These are phyloP conservation scores for Fusarium keratoplasticum DNA, from an alignment of 2,329 filamentous ascomycete species.

Conservation along the genomic window DNA sequence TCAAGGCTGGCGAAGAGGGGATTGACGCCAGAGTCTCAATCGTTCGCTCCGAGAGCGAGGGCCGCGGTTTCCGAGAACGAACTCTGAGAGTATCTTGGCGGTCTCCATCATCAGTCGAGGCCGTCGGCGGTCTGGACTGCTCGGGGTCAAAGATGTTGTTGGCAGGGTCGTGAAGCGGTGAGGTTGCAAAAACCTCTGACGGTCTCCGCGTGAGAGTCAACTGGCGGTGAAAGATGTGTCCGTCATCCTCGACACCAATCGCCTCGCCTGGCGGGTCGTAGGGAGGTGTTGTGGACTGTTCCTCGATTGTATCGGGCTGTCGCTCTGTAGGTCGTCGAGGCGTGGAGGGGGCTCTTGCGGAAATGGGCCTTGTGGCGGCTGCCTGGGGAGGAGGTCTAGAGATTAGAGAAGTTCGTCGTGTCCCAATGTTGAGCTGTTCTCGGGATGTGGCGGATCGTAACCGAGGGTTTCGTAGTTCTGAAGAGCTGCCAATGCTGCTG, in stretches of 20 bases:
- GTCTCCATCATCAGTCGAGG: conserved; percentile 38
- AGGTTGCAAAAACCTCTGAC: conserved; percentile 43
- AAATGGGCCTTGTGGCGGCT: conserved; percentile 29
- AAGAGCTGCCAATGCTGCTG: conserved; percentile 28
- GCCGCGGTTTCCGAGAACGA: conserved; percentile 49
- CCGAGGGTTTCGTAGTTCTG: conserved; percentile 53
- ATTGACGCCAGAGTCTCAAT: conserved; percentile 85
- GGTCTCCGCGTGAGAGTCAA: conserved; percentile 48
- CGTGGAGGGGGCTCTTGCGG: conserved; percentile 33
- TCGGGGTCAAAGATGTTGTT: conserved; percentile 35
- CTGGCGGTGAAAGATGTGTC: conserved; percentile 40
- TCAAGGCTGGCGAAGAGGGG: conserved; percentile 79
- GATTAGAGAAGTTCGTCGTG: conserved; percentile 37
- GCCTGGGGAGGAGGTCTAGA: conserved; percentile 30
- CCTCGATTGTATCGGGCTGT: conserved; percentile 36
- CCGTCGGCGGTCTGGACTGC: conserved; percentile 22
- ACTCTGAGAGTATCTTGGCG: conserved; percentile 34
- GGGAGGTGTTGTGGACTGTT: conserved; percentile 41
- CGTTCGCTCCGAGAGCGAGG: conserved; percentile 84
- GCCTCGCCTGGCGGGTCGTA: conserved; percentile 40
- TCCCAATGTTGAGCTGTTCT: conserved; percentile 50
- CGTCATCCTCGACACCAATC: conserved; percentile 35
- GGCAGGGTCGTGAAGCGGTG: conserved; percentile 38
- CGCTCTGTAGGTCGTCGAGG: conserved; percentile 32
- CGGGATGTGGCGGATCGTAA: conserved; percentile 55